Evolutionary conservation across 345 rosid species (phyloP).

Genomic region (Eucalyptus viminalis): DNA sequence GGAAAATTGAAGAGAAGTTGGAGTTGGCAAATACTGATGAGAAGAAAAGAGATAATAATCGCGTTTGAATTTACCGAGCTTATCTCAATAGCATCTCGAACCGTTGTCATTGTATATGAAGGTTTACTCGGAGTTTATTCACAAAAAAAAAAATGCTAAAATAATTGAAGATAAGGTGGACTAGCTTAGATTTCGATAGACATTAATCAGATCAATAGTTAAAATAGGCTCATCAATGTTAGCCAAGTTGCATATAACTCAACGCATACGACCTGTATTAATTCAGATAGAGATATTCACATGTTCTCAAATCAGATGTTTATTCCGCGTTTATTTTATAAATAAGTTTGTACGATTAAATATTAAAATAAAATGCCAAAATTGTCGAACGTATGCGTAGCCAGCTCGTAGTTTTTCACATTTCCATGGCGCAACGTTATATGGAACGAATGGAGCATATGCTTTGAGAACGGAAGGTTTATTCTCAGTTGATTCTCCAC

Average conservation of each 20-base stretch:
- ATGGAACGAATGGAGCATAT: not conserved
- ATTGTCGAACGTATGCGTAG: not conserved
- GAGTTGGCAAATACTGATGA: not conserved
- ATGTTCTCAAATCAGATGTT: fast-evolving
- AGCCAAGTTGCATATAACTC: not conserved
- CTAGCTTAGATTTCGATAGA: fast-evolving
- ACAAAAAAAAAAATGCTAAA: not conserved
- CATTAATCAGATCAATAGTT: not conserved
- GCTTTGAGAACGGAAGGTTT: not conserved
- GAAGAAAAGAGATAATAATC: not conserved
- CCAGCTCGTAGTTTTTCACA: not conserved
- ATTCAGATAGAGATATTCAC: not conserved
- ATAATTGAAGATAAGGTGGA: not conserved
- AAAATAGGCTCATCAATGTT: not conserved
- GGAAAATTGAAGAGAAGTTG: not conserved
- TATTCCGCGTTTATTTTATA: not conserved
- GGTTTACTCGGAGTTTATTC: not conserved
- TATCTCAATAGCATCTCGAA: not conserved
- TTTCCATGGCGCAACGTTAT: not conserved
- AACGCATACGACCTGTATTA: fast-evolving
- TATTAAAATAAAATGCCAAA: not conserved
- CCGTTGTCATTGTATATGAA: fast-evolving
- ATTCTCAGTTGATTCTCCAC: not conserved
- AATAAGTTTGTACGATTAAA: not conserved
- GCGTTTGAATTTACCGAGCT: not conserved